Evolutionary conservation across 352 stramenopile species (phyloP).

Genomic region (Discostella stelligera): DNA sequence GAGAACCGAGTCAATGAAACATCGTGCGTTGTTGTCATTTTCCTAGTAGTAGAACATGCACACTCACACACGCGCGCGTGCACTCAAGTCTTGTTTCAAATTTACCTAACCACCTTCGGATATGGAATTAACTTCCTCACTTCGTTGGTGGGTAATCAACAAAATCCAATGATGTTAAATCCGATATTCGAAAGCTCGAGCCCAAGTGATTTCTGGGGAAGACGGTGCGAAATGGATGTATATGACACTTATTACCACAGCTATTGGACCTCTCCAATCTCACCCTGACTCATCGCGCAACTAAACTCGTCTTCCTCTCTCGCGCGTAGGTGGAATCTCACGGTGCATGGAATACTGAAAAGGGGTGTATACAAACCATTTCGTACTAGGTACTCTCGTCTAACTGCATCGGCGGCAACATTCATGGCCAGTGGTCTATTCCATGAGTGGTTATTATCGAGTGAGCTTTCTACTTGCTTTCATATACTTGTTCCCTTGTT

Average conservation of each 20-base stretch:
- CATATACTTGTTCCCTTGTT: constrained; percentile 8
- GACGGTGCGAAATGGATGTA: constrained; percentile 44
- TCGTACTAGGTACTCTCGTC: constrained; percentile 32
- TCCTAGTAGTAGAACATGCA: neutral
- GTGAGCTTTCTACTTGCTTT: constrained; percentile 6
- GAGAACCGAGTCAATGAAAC: neutral
- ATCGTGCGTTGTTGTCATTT: too few relatives aligned
- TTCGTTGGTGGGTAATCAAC: constrained; percentile 53
- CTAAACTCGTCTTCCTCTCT: neutral
- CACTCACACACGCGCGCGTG: too few relatives aligned
- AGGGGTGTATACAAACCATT: constrained; percentile 68
- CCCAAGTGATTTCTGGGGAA: constrained; percentile 56
- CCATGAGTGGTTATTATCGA: constrained; percentile 67
- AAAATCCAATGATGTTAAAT: constrained; percentile 67
- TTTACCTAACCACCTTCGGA: constrained; percentile 63
- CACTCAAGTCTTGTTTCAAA: constrained; percentile 60
- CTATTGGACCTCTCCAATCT: constrained; percentile 7
- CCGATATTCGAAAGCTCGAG: constrained; percentile 55
- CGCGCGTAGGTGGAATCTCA: neutral
- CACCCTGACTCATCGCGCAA: neutral
- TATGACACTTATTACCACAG: constrained; percentile 6
- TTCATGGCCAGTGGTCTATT: constrained; percentile 72
- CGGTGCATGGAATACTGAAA: constrained; percentile 60
- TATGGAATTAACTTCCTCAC: constrained; percentile 52
- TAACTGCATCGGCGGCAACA: constrained; percentile 33